Evolutionary conservation across 2,329 filamentous ascomycete genomes (phyloP).

Genomic region (Pyricularia grisea): DNA sequence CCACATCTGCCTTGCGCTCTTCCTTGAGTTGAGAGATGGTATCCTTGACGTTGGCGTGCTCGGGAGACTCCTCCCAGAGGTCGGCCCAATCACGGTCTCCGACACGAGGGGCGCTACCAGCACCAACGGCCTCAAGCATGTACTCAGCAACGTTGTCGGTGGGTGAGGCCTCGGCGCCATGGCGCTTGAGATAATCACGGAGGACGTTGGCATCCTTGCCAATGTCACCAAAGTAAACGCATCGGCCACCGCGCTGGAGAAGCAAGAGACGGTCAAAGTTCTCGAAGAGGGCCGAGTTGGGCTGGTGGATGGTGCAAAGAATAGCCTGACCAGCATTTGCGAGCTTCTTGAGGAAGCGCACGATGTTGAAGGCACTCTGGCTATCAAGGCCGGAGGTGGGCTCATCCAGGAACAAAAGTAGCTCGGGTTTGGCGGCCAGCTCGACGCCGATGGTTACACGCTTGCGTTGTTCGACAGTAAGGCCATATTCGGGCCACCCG

Average conservation of each 20-base stretch:
- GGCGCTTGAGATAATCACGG: constrained; percentile 50
- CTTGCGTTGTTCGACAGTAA: constrained; percentile 57
- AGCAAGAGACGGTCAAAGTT: constrained; percentile 79
- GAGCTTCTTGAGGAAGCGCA: constrained; percentile 68
- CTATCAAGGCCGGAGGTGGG: constrained; percentile 67
- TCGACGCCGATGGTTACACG: constrained; percentile 90
- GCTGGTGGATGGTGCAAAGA: constrained; percentile 86
- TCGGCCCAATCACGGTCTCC: constrained; percentile 73
- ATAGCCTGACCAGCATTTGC: constrained; percentile 77
- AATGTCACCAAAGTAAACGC: constrained; percentile 81
- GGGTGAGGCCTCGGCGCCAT: constrained; percentile 49
- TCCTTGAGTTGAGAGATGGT: constrained; percentile 59
- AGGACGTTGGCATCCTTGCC: constrained; percentile 64
- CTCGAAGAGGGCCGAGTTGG: constrained; percentile 77
- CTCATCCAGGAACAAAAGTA: constrained; percentile 71
- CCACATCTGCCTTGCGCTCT: constrained; percentile 33
- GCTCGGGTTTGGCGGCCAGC: constrained; percentile 70
- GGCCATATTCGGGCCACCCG: constrained; percentile 55
- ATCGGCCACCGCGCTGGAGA: constrained; percentile 67
- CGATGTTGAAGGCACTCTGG: constrained; percentile 67
- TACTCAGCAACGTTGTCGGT: constrained; percentile 61
- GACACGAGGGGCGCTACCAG: constrained; percentile 61
- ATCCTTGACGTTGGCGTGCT: constrained; percentile 57
- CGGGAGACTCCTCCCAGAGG: constrained; percentile 65
- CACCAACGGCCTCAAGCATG: constrained; percentile 79